Evolutionary conservation across 345 rosid species (phyloP).

Genomic region (Salix viminalis): DNA sequence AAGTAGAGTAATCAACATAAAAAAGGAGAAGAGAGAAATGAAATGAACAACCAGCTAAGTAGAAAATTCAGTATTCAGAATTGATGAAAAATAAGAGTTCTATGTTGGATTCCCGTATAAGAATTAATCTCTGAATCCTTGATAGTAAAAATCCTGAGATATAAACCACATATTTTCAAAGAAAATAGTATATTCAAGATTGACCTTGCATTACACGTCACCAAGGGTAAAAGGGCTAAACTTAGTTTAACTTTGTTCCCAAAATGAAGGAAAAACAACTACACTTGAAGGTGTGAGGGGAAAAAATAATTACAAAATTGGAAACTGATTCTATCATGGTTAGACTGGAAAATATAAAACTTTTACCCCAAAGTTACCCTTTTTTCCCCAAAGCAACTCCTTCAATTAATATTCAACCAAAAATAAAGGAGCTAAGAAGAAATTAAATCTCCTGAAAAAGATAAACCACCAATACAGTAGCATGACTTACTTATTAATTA

Average conservation of each 20-base stretch:
- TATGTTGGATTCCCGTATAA: neutral
- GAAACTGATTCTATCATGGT: neutral
- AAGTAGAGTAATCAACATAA: slow-evolving; percentile 2
- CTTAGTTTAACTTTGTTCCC: neutral
- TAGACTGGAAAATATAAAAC: neutral
- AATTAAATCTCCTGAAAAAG: neutral
- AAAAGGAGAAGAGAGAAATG: neutral
- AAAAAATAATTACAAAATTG: neutral
- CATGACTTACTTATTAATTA: slow-evolving; percentile 62
- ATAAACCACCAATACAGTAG: slow-evolving; percentile 13
- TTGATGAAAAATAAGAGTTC: neutral
- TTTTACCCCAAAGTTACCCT: neutral
- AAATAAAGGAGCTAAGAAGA: slow-evolving; percentile 8
- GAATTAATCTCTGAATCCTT: neutral
- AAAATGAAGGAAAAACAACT: too few relatives aligned
- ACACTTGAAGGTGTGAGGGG: too few relatives aligned
- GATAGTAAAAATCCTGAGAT: neutral
- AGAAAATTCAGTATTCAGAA: neutral
- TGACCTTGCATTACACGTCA: neutral
- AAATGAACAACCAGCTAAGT: neutral
- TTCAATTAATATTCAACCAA: neutral
- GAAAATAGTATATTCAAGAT: neutral
- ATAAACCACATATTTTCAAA: neutral
- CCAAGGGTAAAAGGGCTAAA: neutral
- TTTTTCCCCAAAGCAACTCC: neutral